These are phyloP conservation scores for Passalora sequoiae DNA, from an alignment of 2,329 filamentous ascomycete species.

Conservation along the genomic window DNA sequence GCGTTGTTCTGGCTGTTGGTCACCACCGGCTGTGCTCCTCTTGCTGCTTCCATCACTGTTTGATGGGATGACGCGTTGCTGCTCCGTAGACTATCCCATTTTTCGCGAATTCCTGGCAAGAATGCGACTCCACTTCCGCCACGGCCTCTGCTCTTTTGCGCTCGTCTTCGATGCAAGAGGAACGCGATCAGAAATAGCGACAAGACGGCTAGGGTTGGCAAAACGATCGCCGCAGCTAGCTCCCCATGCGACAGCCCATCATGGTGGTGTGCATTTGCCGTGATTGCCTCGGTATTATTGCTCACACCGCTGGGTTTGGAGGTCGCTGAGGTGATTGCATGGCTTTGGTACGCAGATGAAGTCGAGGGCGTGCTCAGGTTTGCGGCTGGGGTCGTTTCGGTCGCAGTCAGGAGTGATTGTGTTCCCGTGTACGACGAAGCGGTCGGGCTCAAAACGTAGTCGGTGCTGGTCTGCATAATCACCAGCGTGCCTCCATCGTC, in stretches of 20 bases:
- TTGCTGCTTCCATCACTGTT: background rate
- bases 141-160: background rate
- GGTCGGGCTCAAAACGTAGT: background rate
- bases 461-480: background rate
- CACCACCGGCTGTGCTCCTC: constrained; percentile 5
- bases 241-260: constrained; percentile 20
- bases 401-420: background rate
- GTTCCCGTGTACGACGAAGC: background rate
- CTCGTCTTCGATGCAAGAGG: constrained; percentile 21
- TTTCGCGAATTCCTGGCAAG: constrained; percentile 12
- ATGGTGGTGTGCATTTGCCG: constrained; percentile 6
- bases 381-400: background rate
- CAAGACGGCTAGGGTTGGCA: constrained; percentile 20
- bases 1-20: constrained; percentile 15
- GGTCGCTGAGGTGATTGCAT: background rate
- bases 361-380: background rate
- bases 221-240: constrained; percentile 22
- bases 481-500: background rate
- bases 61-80: constrained; percentile 13
- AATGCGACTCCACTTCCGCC: constrained; percentile 8
- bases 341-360: background rate
- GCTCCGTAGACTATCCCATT: constrained; percentile 17
- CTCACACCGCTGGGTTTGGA: background rate
- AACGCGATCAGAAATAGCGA: constrained; percentile 11
- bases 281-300: background rate